Evolutionary conservation across 1,284 basidiomycete species (phyloP).

Genomic region (Abortiporus biennis): DNA sequence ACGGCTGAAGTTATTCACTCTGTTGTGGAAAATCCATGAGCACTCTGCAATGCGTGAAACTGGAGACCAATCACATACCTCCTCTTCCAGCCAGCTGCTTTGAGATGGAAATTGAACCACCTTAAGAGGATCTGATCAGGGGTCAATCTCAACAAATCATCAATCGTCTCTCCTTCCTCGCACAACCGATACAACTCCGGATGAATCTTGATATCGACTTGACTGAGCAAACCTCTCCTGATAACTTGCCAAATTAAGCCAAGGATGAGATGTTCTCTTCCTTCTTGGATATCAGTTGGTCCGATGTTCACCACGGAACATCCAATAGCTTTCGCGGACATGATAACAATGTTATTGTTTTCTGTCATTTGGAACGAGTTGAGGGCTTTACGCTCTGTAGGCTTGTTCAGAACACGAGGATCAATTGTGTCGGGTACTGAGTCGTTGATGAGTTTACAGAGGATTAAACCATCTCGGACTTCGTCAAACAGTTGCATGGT

Average conservation of each 20-base stretch:
- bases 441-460: slow-evolving; percentile 98
- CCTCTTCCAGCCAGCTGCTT: slow-evolving; percentile 88
- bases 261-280: slow-evolving; percentile 95
- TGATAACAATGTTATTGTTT: slow-evolving; percentile 99
- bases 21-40: slow-evolving; percentile 22
- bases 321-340: slow-evolving; percentile 93
- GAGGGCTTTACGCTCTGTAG: slow-evolving; percentile 67
- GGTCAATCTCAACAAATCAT: slow-evolving; percentile 89
- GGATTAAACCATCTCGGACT: slow-evolving; percentile 89
- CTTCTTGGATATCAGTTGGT: slow-evolving; percentile 88
- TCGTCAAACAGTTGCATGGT: slow-evolving; percentile 99
- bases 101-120: slow-evolving; percentile 99
- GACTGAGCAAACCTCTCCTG: slow-evolving; percentile 85
- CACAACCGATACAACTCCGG: slow-evolving; percentile 94
- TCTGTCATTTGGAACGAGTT: slow-evolving; percentile 99
- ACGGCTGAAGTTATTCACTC: slow-evolving; percentile 96
- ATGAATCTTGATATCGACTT: slow-evolving; percentile 97
- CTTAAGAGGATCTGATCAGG: slow-evolving; percentile 95
- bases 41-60: too few relatives aligned
- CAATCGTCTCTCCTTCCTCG: slow-evolving; percentile 95
- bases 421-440: slow-evolving; percentile 99
- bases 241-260: slow-evolving; percentile 99
- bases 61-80: slow-evolving; percentile 54
- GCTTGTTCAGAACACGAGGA: slow-evolving; percentile 94
- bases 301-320: slow-evolving; percentile 99